Base-by-base conservation (phyloP, 2,329 filamentous ascomycete genomes). In the Cryoendolithus antarcticus region DNA sequence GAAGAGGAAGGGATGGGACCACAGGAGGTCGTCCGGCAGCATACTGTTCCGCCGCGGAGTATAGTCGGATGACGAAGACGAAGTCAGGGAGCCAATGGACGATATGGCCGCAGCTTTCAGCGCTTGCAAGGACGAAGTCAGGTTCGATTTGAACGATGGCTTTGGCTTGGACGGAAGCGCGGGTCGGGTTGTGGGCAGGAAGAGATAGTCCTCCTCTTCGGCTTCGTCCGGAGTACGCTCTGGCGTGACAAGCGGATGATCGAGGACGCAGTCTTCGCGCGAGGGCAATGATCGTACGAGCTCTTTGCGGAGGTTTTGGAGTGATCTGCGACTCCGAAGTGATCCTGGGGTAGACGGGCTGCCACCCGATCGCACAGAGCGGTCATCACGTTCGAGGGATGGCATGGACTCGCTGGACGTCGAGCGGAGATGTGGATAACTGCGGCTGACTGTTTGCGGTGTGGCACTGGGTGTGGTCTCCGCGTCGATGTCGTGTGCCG, bases 61-160 rank as follows among this genome's bases (percentile, higher is more conserved):
- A 8, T 32, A 28, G 21, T 30, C 29, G 28, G 30, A 15, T 3
- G 38, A 12, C 7, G 39, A 37, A 12, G 34, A 10, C 6, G n/a
- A 9, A 13, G 36, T 41, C 9, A 34, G 39, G 11, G 34, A 31
- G 9, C 29, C 12, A 10, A 77, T 71, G 37, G 73, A 73, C 5
- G 74, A 75, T 32, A 80, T 43, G 8, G 74, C 74, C 1, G 73
- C 73, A 5, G 71, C 71, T 56, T 73, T 77, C 37, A 80, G 66
- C 3, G 72, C 74, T 44, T 74, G 70, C 12, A 80, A 56, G 0
- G 75, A 79, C 2, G 74, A 71, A 0, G 75, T 79, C 32, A 80
- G 61, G 44, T 79, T 79, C 1, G 75, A 80, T 44, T 73, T 77
- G 60, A 79, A 74, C 1, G 66, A 69, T 11, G 62, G 63, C 37